These are phyloP conservation scores for Acacia acuminata DNA, from an alignment of 306 rosid species.

Conservation along the genomic window DNA sequence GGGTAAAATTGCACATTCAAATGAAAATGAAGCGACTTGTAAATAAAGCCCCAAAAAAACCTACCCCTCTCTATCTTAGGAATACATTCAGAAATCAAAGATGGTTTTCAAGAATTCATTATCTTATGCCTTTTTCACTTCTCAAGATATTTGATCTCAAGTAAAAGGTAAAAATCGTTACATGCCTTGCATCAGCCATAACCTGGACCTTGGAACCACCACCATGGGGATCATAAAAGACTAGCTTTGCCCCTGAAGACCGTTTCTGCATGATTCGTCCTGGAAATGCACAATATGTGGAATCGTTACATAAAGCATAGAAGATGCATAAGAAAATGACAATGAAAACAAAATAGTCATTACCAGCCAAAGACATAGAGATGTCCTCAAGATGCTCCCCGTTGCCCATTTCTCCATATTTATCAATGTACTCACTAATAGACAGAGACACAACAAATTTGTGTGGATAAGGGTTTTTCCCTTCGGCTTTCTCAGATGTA, in stretches of 20 bases:
- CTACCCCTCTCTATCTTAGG: too few relatives aligned
- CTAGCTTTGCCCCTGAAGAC: slow-evolving; percentile 57
- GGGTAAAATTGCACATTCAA: too few relatives aligned
- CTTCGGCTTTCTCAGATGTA: slow-evolving; percentile 53
- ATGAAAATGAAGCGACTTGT: too few relatives aligned
- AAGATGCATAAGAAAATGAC: slow-evolving; percentile 9
- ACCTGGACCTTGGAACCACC: slow-evolving; percentile 61
- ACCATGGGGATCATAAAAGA: slow-evolving; percentile 64
- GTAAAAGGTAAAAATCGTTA: background rate
- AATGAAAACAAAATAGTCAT: slow-evolving; percentile 19
- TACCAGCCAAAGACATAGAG: slow-evolving; percentile 73
- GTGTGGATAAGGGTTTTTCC: slow-evolving; percentile 82
- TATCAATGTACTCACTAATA: slow-evolving; percentile 47
- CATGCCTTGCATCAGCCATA: slow-evolving; percentile 73
- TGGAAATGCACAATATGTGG: slow-evolving; percentile 11
- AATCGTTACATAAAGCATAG: slow-evolving; percentile 25
- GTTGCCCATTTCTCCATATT: slow-evolving; percentile 47
- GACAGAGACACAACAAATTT: slow-evolving; percentile 70
- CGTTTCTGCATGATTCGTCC: slow-evolving; percentile 62
- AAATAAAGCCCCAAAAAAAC: too few relatives aligned
- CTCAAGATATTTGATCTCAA: background rate
- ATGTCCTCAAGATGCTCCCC: slow-evolving; percentile 83
- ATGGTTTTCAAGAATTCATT: background rate
- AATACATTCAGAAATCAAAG: background rate
- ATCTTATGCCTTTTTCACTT: background rate